phyloP scores from a whole-genome alignment of 805 yeast species.

The Wickerhamomyces bovis region DNA sequence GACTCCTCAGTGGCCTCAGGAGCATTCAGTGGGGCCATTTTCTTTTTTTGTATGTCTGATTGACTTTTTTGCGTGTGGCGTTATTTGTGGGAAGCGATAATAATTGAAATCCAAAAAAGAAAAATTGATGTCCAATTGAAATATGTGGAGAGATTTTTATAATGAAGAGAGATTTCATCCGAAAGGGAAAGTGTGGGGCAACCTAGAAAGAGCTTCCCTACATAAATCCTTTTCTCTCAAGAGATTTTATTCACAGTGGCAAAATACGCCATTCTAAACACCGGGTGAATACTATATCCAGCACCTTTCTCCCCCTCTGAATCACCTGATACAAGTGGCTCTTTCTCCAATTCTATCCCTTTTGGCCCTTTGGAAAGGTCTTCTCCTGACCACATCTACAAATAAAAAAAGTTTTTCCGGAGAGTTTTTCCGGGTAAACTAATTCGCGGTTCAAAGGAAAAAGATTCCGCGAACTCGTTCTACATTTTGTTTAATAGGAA shows the following conservation, averaged over 20 bases:
- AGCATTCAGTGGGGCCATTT: neutral
- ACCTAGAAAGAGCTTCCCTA: no score
- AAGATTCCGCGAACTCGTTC: no score
- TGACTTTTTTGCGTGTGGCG: neutral
- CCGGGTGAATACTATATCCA: no score
- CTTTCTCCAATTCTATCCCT: neutral
- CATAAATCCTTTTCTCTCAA: no score
- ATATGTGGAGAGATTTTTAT: neutral
- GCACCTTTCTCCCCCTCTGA: no score
- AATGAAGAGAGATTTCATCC: neutral
- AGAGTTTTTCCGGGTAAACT: neutral
- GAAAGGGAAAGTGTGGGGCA: neutral
- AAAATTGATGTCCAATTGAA: neutral
- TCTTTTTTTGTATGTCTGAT: neutral
- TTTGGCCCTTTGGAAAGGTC: neutral
- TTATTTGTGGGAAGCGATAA: neutral
- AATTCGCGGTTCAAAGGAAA: neutral
- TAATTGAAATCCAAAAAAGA: neutral
- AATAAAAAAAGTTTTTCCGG: neutral
- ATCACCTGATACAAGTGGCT: no score
- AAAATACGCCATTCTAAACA: no score
- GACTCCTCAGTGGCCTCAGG: constrained; percentile 16
- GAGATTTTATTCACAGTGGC: no score
- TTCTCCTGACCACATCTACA: neutral
- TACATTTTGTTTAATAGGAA: neutral